Conservation (phyloP, 1,284 basidiomycete species). For the Hymenochaete sp. region DNA sequence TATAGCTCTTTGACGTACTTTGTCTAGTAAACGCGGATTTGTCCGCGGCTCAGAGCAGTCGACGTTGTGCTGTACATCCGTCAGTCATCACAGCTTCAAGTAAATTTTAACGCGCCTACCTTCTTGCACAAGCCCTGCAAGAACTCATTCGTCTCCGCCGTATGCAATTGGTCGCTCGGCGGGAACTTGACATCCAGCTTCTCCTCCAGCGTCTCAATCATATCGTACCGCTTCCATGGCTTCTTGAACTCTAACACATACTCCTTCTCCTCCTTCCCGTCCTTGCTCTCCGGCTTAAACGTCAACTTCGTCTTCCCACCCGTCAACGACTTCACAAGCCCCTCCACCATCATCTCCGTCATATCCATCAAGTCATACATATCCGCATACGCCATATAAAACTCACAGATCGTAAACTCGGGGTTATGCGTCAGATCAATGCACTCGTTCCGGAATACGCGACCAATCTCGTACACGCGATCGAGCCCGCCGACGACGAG, state of each 20-base stretch:
- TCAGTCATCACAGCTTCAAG: constrained; percentile 13
- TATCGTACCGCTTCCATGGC: constrained; percentile 99
- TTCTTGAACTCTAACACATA: constrained; percentile 84
- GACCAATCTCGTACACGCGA: constrained; percentile 96
- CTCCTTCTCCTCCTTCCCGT: constrained; percentile 51
- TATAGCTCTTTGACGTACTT: constrained; percentile 38
- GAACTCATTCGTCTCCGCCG: constrained; percentile 84
- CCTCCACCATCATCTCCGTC: constrained; percentile 87
- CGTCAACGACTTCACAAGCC: constrained; percentile 84
- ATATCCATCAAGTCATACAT: constrained; percentile 99
- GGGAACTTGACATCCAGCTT: constrained; percentile 92
- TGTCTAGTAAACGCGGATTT: constrained; percentile 92
- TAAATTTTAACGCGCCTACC: constrained; percentile 33
- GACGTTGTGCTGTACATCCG: constrained; percentile 71
- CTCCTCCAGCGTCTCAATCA: constrained; percentile 95
- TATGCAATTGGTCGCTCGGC: constrained; percentile 84
- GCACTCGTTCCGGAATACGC: constrained; percentile 97
- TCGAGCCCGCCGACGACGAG: constrained; percentile 96
- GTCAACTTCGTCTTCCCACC: constrained; percentile 75
- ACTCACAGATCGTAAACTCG: constrained; percentile 98
- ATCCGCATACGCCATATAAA: constrained; percentile 99
- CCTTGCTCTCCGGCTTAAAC: constrained; percentile 93
- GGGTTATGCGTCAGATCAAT: constrained; percentile 99
- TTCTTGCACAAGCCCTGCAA: constrained; percentile 79
- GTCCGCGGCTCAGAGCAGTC: constrained; percentile 95